Evolutionary conservation across 2,329 filamentous ascomycete genomes (phyloP), one percentile per base, ranked within the genome.

Genomic region (Beauveria sp.): DNA sequence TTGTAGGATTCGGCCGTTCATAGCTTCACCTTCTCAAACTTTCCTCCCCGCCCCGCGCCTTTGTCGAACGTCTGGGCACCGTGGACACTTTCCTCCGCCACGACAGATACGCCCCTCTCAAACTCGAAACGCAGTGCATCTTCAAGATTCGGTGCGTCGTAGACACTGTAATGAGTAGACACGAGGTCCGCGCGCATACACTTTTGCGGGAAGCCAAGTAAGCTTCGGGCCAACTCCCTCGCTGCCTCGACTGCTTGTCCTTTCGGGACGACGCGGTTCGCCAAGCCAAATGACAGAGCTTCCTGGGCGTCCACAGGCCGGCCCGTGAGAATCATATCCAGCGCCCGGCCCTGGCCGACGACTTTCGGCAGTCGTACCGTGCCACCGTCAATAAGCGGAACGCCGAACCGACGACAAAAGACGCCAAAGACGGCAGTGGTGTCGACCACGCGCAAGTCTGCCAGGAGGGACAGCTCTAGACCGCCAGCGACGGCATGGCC

Each of bases 311-410:
- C 65, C 0, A 85, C 79, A 0, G 75, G 66, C 1, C 81, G 70
- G 0, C 83, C 82, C 0, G 82, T 85, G 5, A 85, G 70, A 18
- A 84, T 81, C 77, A 85, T 80, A 67, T 85, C 82, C 60, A 84
- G 63, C 0, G 82, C 81, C 3, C 80, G 68, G 0, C 81, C 80
- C 1, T 84, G 71, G 0, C 82, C 82, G 24, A 85, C 69, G 50
- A 83, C 73, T 1, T 74, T 74, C 61, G 79, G 79, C 6, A 84
- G 68, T 1, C 81, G 75, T 0, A 84, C 80, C 0, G 81, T 84
- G 1, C 81, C 82, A 6, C 69, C 72, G 43, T 74, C 81, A 14
- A 69, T 67, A 20, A 70, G 65, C 4, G 68, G 67, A 1, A 70
- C 67, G 9, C 69, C 69, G 12, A 67, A 82, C 2, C 81, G 75